Percentiles rank a stretch among this genome's conserved stretches.
Conservation (phyloP, 208 protist species). For the Acanthamoeba royreba region DNA sequence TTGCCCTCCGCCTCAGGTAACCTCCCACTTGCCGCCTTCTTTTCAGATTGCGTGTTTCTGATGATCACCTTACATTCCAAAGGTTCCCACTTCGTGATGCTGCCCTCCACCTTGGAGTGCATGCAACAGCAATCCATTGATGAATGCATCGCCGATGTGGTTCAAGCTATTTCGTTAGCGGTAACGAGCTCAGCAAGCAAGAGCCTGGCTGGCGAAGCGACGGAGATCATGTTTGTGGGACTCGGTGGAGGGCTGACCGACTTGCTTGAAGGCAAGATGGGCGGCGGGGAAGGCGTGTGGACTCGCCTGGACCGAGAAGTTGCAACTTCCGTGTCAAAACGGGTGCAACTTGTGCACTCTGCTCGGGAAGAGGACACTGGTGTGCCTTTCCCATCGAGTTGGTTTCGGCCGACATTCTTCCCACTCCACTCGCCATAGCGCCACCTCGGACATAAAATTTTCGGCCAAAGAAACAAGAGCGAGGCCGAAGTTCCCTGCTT, state of each 20-base stretch:
- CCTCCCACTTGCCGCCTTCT: too few relatives aligned
- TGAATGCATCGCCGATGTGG: too few relatives aligned
- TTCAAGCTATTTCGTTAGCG: background rate
- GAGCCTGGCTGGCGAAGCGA: background rate
- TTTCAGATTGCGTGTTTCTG: background rate
- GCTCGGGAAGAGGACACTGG: background rate
- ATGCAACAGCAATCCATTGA: too few relatives aligned
- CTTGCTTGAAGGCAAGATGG: background rate
- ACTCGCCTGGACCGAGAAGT: background rate
- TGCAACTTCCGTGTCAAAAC: background rate
- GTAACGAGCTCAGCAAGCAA: background rate
- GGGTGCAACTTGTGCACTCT: background rate
- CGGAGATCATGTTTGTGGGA: background rate
- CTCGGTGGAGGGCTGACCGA: background rate
- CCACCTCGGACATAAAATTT: too few relatives aligned
- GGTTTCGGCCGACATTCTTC: background rate
- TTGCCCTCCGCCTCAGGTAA: background rate
- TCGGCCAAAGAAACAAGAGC: too few relatives aligned
- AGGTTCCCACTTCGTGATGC: background rate
- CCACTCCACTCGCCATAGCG: too few relatives aligned
- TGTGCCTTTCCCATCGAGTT: background rate
- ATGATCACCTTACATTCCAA: background rate
- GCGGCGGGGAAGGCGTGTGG: background rate
- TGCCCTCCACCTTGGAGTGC: too few relatives aligned
- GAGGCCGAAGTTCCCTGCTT: too few relatives aligned